Conservation (phyloP, 495 filamentous ascomycete species). For the Xylaria acuta region DNA sequence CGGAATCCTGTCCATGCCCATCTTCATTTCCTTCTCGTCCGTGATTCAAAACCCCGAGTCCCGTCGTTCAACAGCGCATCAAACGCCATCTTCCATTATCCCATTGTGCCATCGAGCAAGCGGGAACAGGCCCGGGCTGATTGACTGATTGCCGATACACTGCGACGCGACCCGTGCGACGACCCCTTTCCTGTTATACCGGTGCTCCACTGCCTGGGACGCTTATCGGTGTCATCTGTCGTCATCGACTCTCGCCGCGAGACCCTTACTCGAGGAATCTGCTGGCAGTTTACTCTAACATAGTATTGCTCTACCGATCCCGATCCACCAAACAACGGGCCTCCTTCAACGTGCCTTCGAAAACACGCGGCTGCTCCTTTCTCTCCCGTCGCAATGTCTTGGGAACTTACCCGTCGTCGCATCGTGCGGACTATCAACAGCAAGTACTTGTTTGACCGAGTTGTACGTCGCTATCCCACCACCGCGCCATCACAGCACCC, state of each 20-base stretch:
- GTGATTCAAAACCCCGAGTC: neutral
- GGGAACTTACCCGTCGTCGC: slow-evolving; percentile 65
- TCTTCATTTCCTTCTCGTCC: slow-evolving; percentile 3
- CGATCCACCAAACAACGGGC: slow-evolving; percentile 22
- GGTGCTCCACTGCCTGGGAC: slow-evolving; percentile 37
- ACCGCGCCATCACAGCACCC: slow-evolving; percentile 18
- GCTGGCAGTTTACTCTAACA: slow-evolving; percentile 2
- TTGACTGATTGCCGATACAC: neutral
- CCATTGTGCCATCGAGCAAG: neutral
- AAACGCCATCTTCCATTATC: neutral
- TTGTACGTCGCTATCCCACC: slow-evolving; percentile 63
- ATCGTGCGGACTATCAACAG: slow-evolving; percentile 72
- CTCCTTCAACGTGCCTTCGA: slow-evolving; percentile 3
- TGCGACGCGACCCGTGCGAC: slow-evolving; percentile 14
- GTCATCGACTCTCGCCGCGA: slow-evolving; percentile 17
- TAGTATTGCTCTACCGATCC: neutral
- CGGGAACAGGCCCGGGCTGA: neutral
- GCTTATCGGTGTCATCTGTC: slow-evolving; percentile 24
- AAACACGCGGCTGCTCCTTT: slow-evolving; percentile 4
- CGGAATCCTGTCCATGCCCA: neutral
- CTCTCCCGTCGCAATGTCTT: slow-evolving; percentile 50
- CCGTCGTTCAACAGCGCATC: neutral
- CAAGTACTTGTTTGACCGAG: slow-evolving; percentile 78
- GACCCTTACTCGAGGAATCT: slow-evolving; percentile 11
- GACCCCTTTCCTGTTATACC: slow-evolving; percentile 21